phyloP scores from a whole-genome alignment of 306 rosid species.

The Lathyrus sativus region DNA sequence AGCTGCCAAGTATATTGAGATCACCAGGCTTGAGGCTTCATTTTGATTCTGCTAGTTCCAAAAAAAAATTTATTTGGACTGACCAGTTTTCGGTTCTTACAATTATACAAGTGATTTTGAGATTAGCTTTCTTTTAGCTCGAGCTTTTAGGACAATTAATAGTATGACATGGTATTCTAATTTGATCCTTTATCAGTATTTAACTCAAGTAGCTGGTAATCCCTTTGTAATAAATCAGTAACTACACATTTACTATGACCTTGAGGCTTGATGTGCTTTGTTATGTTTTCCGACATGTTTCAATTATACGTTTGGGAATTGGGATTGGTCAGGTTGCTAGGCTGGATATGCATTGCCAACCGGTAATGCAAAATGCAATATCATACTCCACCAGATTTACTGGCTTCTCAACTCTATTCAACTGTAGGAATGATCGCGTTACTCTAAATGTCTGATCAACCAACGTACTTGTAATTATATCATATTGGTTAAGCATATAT shows the following conservation, averaged over 20 bases:
- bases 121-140: slow-evolving; percentile 22
- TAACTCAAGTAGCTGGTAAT: slow-evolving; percentile 13
- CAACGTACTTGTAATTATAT: slow-evolving; percentile 28
- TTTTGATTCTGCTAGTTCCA: slow-evolving; percentile 27
- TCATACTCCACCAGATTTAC: slow-evolving; percentile 27
- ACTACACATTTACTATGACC: slow-evolving; percentile 19
- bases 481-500: slow-evolving; percentile 32
- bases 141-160: slow-evolving; percentile 7
- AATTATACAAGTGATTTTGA: slow-evolving; percentile 19
- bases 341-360: slow-evolving; percentile 26
- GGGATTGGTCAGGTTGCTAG: slow-evolving; percentile 31
- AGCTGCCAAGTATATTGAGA: slow-evolving; percentile 15
- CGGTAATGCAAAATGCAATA: slow-evolving; percentile 21
- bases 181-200: slow-evolving; percentile 23
- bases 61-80: not conserved
- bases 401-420: slow-evolving; percentile 24
- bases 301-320: slow-evolving; percentile 23
- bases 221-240: slow-evolving; percentile 21
- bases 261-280: slow-evolving; percentile 20
- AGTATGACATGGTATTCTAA: slow-evolving; percentile 22
- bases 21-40: slow-evolving; percentile 20
- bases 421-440: slow-evolving; percentile 11
- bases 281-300: slow-evolving; percentile 17
- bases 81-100: slow-evolving; percentile 13
- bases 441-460: slow-evolving; percentile 24